Evolutionary conservation across 441 rosid genomes (phyloP), one percentile per base, ranked within the genome.

Genomic region (Jatropha multifida): DNA sequence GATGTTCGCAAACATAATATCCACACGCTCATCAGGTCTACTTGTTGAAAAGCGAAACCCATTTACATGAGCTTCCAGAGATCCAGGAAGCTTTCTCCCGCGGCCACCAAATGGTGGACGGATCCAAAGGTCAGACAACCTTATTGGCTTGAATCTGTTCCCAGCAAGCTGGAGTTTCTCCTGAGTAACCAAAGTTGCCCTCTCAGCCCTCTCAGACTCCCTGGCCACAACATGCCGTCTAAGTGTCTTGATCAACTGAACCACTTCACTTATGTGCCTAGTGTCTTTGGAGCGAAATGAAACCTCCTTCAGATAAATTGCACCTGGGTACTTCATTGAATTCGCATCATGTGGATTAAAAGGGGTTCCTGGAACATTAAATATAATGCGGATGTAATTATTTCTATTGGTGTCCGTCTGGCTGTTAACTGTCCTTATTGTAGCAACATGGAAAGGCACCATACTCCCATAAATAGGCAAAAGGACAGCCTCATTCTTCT

Each of bases 141-240:
- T 89, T 74, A 94, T 87, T 20, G 97, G 97, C 82, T 90, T 94
- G 72, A 91, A 89, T 84, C 85, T 89, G 79, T 85, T 86, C 26
- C 92, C 90, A 0, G 97, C 93, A 75, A 91, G 88, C 70, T 88
- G 97, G 42, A 94, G 92, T 74, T 82, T 94, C 77, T 92, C 98
- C 79, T 91, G 97, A 12, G 90, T 89, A 72, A 94, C 97, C 83
- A 94, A 79, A 23, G 97, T 91, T 12, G 97, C 98, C 83, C 98
- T 85, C 83, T 94, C 97, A 77, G 94, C 95, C 80, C 92, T 87
- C 76, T 91, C 97, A 5, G 94, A 91, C 80, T 92, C 98, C 73
- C 97, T 84, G 23, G 94, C 85, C 79, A 81, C 58, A 12, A 92
- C 95, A 49, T 88, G 97, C 69, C 95, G 82, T 49, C 92, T 83